Conservation (phyloP, 495 filamentous ascomycete species). For the Aspergillus kassunensis region DNA sequence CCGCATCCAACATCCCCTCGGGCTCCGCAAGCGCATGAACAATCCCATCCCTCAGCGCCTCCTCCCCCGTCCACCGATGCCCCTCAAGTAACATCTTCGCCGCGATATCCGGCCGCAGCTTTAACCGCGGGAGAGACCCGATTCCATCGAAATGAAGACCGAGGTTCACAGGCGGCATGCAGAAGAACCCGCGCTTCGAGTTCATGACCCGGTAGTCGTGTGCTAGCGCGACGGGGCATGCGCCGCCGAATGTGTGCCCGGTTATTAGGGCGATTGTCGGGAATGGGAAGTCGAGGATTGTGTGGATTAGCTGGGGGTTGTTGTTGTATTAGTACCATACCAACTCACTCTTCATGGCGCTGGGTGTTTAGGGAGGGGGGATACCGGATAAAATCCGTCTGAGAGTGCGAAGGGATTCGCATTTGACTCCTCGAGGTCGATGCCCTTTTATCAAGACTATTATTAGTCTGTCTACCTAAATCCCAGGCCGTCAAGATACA, state of each 20-base stretch:
- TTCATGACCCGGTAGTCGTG: constrained; percentile 54
- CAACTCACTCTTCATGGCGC: not conserved
- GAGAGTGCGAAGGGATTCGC: constrained; percentile 46
- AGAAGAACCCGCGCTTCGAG: constrained; percentile 42
- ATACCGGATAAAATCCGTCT: constrained; percentile 46
- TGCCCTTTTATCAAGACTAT: constrained; percentile 22
- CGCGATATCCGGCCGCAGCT: constrained; percentile 44
- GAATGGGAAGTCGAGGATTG: constrained; percentile 49
- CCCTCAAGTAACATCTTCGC: constrained; percentile 50
- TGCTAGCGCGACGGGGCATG: constrained; percentile 42
- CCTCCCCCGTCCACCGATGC: constrained; percentile 46
- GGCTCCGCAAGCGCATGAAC: constrained; percentile 46
- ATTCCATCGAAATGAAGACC: constrained; percentile 50
- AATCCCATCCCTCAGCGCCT: constrained; percentile 46
- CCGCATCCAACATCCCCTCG: constrained; percentile 42
- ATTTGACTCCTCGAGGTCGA: constrained; percentile 46
- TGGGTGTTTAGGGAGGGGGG: too few relatives aligned
- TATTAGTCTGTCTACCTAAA: not conserved
- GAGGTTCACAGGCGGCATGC: constrained; percentile 48
- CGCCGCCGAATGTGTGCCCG: constrained; percentile 50
- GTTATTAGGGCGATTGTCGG: constrained; percentile 49
- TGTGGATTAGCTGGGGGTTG: constrained; percentile 34
- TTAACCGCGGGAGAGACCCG: constrained; percentile 43
- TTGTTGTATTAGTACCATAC: not conserved
- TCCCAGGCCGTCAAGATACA: too few relatives aligned